Conservation (phyloP, 2,329 filamentous ascomycete genomes). For the Scortechinia acanthostroma region DNA sequence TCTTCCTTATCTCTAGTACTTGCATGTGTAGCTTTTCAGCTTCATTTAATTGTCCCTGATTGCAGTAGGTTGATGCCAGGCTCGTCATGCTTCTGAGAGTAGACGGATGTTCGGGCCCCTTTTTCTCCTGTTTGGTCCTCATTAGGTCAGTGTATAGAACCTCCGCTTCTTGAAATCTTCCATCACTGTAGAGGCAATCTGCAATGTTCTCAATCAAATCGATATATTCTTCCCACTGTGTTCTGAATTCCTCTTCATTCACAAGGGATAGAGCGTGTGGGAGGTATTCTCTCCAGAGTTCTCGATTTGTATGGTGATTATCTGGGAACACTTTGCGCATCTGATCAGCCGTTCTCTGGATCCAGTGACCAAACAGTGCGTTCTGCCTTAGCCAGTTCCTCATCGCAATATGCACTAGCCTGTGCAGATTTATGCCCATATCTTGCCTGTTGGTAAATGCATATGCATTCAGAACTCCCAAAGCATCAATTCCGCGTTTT, state of each 20-base stretch:
- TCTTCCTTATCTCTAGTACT: background rate
- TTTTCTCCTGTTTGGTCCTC: conserved; percentile 3
- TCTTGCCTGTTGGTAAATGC: conserved; percentile 14
- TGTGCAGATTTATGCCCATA: conserved; percentile 13
- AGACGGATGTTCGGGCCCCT: background rate
- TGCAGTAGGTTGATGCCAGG: background rate
- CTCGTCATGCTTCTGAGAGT: background rate
- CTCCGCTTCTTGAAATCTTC: conserved; percentile 9
- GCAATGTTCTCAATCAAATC: conserved; percentile 3
- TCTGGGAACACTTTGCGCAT: conserved; percentile 12
- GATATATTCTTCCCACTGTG: conserved; percentile 7
- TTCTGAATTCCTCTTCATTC: conserved; percentile 5
- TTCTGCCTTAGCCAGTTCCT: conserved; percentile 18
- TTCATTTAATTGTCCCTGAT: background rate
- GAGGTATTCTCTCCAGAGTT: conserved; percentile 15
- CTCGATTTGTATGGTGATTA: conserved; percentile 8
- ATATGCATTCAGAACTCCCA: conserved; percentile 20
- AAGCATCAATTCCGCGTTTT: conserved; percentile 19
- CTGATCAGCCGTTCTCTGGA: conserved; percentile 7
- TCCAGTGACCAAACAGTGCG: conserved; percentile 8
- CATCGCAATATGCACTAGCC: conserved; percentile 21
- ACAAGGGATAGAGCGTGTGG: conserved; percentile 14
- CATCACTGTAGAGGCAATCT: conserved; percentile 7
- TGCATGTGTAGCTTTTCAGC: background rate
- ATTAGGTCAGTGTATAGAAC: background rate